A percentile compares a stretch with the other conserved stretches of the same genome.
phyloP scores from a whole-genome alignment of 2,329 filamentous ascomycete species.

The Dactylellina parvicollis region DNA sequence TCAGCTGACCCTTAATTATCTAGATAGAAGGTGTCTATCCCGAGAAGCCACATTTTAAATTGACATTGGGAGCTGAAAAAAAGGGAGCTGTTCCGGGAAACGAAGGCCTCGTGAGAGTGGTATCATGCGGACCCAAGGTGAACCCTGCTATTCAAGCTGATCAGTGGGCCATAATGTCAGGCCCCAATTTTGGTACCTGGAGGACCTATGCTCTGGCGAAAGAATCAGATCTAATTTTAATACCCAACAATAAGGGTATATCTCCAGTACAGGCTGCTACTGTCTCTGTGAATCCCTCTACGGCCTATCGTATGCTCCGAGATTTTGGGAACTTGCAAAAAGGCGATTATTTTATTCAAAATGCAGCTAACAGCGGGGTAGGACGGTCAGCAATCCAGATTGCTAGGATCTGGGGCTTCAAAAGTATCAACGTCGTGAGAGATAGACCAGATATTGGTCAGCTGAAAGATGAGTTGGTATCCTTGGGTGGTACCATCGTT shows the following conservation, averaged over 20 bases:
- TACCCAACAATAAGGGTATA: constrained; percentile 76
- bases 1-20: background rate
- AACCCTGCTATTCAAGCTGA: constrained; percentile 69
- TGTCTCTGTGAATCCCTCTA: constrained; percentile 90
- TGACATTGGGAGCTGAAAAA: constrained; percentile 76
- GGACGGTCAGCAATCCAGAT: constrained; percentile 92
- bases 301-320: constrained; percentile 89
- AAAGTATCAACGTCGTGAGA: constrained; percentile 88
- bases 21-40: constrained; percentile 93
- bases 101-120: constrained; percentile 92
- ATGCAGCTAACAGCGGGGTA: constrained; percentile 93
- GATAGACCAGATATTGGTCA: constrained; percentile 75
- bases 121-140: constrained; percentile 68
- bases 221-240: constrained; percentile 71
- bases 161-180: constrained; percentile 92
- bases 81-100: constrained; percentile 86
- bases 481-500: constrained; percentile 68
- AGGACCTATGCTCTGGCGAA: constrained; percentile 82
- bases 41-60: constrained; percentile 79
- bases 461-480: constrained; percentile 70
- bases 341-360: constrained; percentile 97
- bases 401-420: constrained; percentile 82
- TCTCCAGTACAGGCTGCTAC: constrained; percentile 83
- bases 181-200: constrained; percentile 90
- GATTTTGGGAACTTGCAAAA: constrained; percentile 74